These are phyloP conservation scores for Pharnaceum exiguum DNA, from an alignment of 148 eudicot genomes.

Conservation along the genomic window DNA sequence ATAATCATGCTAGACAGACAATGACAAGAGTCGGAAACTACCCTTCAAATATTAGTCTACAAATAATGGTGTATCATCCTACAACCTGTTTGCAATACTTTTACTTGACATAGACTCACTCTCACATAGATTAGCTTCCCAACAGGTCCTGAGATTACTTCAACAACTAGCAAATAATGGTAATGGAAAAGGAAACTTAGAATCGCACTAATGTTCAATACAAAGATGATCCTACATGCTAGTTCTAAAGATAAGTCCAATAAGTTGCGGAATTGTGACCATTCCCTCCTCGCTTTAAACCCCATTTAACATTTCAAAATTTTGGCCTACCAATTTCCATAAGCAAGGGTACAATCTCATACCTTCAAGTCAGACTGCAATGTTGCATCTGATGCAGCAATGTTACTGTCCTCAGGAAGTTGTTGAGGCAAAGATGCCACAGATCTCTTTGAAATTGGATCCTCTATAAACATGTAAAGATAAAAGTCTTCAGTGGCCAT, in stretches of 20 bases:
- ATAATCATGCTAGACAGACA: background rate
- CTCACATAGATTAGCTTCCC: too few relatives aligned
- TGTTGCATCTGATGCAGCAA: slow-evolving; percentile 27
- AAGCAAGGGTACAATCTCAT: background rate
- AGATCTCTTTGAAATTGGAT: slow-evolving; percentile 63
- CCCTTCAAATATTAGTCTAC: too few relatives aligned
- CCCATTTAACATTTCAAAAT: background rate
- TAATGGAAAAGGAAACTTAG: too few relatives aligned
- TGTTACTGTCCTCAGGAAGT: slow-evolving; percentile 33
- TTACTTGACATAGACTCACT: too few relatives aligned
- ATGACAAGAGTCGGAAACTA: too few relatives aligned
- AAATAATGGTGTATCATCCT: too few relatives aligned
- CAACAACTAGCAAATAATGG: too few relatives aligned
- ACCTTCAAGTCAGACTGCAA: slow-evolving; percentile 40
- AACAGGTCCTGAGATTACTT: too few relatives aligned
- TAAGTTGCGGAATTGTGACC: background rate
- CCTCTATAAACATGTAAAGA: slow-evolving; percentile 37
- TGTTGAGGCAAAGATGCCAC: slow-evolving; percentile 33
- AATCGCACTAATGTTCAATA: too few relatives aligned
- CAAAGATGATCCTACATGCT: too few relatives aligned
- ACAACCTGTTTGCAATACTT: too few relatives aligned
- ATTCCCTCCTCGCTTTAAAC: background rate
- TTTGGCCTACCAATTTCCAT: background rate
- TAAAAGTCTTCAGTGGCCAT: background rate
- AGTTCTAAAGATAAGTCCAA: too few relatives aligned